Evolutionary conservation across 257 asterid species (phyloP).

Genomic region (Ligustrum vulgare): DNA sequence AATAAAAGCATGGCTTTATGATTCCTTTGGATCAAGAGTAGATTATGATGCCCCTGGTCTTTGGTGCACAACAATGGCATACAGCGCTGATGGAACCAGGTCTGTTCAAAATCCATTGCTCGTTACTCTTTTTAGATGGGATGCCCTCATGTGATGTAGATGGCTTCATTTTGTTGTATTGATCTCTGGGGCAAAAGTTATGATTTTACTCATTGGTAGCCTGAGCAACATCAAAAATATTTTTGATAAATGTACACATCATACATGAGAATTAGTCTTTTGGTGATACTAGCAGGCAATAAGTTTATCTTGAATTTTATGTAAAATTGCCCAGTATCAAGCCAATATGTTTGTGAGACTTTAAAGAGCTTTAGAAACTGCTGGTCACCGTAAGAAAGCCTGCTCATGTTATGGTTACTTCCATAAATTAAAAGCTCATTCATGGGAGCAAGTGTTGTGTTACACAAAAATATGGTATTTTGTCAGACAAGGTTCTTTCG

Average conservation of each 20-base stretch:
- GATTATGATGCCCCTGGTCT: conserved; percentile 99
- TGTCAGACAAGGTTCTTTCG: background rate
- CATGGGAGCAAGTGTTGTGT: background rate
- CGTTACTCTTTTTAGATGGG: conserved; percentile 15
- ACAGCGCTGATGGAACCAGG: conserved; percentile 99
- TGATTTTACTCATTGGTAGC: background rate
- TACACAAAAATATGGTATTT: background rate
- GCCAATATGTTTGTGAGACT: background rate
- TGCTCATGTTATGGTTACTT: background rate
- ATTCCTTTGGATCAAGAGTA: conserved; percentile 91
- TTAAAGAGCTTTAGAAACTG: background rate
- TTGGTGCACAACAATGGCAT: conserved; percentile 97
- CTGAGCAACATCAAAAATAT: background rate
- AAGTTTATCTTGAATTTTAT: background rate
- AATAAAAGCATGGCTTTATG: conserved; percentile 97
- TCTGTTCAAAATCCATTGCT: conserved; percentile 30
- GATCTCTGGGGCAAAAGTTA: background rate
- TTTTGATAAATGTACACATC: background rate
- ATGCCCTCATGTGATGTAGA: background rate
- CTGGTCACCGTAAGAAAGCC: background rate
- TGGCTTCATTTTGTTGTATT: background rate
- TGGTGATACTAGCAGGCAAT: background rate
- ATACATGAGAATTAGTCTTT: background rate
- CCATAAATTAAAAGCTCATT: background rate
- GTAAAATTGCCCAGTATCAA: background rate